These are phyloP conservation scores for Gossypium bickii DNA, from an alignment of 345 rosid genomes.

Conservation along the genomic window DNA sequence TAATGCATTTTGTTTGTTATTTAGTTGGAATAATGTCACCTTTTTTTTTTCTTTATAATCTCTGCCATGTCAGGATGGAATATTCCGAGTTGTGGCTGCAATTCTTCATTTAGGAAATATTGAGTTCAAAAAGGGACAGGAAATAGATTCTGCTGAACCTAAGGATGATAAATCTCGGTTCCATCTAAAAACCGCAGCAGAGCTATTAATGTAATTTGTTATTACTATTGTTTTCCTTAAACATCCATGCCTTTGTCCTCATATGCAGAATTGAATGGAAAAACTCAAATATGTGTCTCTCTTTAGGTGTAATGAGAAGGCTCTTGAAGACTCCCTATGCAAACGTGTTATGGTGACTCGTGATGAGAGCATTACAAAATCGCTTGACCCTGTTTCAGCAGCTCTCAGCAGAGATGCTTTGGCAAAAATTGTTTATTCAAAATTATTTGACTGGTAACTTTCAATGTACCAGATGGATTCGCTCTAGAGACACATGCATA, in stretches of 20 bases:
- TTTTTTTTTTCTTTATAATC: not conserved
- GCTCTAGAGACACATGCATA: not conserved
- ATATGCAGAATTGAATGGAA: slow-evolving; percentile 11
- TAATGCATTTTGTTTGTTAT: slow-evolving; percentile 26
- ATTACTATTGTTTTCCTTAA: slow-evolving; percentile 6
- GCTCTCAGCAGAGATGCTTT: slow-evolving; percentile 85
- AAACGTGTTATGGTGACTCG: slow-evolving; percentile 97
- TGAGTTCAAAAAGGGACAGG: slow-evolving; percentile 80
- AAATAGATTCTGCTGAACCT: slow-evolving; percentile 73
- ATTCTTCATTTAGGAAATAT: slow-evolving; percentile 95
- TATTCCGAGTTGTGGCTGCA: slow-evolving; percentile 92
- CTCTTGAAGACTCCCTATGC: slow-evolving; percentile 85
- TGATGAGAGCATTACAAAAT: slow-evolving; percentile 91
- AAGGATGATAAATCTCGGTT: slow-evolving; percentile 76
- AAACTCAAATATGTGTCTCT: slow-evolving; percentile 23
- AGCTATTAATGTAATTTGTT: slow-evolving; percentile 69
- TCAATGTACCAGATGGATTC: slow-evolving; percentile 6
- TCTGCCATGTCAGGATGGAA: slow-evolving; percentile 59
- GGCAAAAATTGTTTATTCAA: slow-evolving; percentile 89
- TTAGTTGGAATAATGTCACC: slow-evolving; percentile 5
- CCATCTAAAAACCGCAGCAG: slow-evolving; percentile 79
- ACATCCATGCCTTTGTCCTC: not conserved
- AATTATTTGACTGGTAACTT: slow-evolving; percentile 89
- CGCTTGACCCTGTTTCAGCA: slow-evolving; percentile 85
- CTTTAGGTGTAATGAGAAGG: slow-evolving; percentile 80